phyloP scores from a whole-genome alignment of 2,329 filamentous ascomycete species.

The Colletotrichum orchidophilum region DNA sequence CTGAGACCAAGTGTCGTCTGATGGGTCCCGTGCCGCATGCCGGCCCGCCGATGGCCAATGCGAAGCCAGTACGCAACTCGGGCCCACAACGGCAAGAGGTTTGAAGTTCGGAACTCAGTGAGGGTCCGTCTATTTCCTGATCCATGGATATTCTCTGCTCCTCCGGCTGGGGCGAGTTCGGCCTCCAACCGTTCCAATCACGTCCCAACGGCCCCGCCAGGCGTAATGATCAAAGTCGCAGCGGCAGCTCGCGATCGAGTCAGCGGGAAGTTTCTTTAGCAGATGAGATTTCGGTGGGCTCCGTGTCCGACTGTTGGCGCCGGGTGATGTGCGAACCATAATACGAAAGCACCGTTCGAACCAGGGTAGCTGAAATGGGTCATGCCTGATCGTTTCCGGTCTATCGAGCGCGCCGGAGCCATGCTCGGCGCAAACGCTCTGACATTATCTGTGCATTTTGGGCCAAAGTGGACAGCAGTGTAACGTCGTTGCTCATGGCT shows the following conservation, averaged over 20 bases:
- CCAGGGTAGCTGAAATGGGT: conserved; percentile 19
- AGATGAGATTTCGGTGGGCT: not conserved
- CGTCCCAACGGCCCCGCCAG: not conserved
- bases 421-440: conserved; percentile 25
- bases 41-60: conserved; percentile 15
- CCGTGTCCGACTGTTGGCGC: not conserved
- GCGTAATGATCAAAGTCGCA: not conserved
- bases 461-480: conserved; percentile 18
- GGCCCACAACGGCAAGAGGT: not conserved
- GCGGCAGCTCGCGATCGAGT: not conserved
- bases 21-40: conserved; percentile 9
- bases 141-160: conserved; percentile 1
- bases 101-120: not conserved
- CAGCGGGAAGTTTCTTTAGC: not conserved
- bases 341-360: not conserved
- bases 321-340: conserved; percentile 7
- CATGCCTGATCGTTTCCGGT: conserved; percentile 20
- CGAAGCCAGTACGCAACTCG: not conserved
- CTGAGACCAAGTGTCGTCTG: conserved; percentile 7
- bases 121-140: not conserved
- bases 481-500: conserved; percentile 17
- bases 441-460: no score
- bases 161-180: not conserved
- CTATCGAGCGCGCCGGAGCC: conserved; percentile 6
- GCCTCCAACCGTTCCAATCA: not conserved